phyloP scores from a whole-genome alignment of 2,329 filamentous ascomycete species.

The Gnomoniopsis sp. region DNA sequence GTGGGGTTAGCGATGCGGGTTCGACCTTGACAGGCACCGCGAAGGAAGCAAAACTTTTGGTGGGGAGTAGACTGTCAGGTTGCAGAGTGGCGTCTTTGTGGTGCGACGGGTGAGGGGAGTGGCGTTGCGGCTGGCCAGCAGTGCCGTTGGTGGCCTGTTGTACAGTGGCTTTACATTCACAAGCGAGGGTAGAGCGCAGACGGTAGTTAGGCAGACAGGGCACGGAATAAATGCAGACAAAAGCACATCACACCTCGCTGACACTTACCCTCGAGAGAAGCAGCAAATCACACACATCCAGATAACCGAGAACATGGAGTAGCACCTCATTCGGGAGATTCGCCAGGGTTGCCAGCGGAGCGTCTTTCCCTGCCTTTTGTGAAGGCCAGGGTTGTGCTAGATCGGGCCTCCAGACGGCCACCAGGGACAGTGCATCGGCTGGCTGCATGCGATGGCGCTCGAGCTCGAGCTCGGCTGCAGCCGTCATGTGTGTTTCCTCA shows the following conservation, averaged over 20 bases:
- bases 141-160: not conserved
- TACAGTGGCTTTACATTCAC: not conserved
- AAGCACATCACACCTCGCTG: conserved; percentile 24
- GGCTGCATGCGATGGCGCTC: conserved; percentile 1
- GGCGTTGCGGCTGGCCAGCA: not conserved
- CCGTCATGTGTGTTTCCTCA: not conserved
- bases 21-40: not conserved
- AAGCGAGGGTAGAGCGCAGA: not conserved
- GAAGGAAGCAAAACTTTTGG: no score
- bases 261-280: conserved; percentile 50
- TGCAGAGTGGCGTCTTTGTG: not conserved
- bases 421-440: not conserved
- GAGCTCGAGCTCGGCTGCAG: not conserved
- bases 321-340: conserved; percentile 55
- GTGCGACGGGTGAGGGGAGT: not conserved
- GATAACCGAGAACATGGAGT: conserved; percentile 50
- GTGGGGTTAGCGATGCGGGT: not conserved
- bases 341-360: not conserved
- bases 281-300: conserved; percentile 56
- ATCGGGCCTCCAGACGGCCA: not conserved
- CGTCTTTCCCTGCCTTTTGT: no score
- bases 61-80: no score
- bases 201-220: not conserved
- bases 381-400: no score
- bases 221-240: not conserved